These are phyloP conservation scores for Serendipita vermifera DNA, from an alignment of 768 basidiomycete genomes.

Conservation along the genomic window DNA sequence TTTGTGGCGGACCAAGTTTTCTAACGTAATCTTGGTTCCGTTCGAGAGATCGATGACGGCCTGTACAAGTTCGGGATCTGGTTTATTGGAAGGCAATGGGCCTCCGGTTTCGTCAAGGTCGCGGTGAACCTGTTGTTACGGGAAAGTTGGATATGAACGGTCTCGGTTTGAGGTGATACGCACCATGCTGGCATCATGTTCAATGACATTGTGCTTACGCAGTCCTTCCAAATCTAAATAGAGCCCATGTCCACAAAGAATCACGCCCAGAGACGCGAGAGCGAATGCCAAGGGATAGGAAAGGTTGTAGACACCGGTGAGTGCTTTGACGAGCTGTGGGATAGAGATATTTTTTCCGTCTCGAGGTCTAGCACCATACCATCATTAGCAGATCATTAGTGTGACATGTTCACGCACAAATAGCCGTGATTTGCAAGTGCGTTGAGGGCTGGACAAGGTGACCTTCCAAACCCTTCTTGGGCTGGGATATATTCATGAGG, in stretches of 20 bases:
- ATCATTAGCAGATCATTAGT: neutral
- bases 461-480: too few species aligned
- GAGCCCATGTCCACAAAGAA: neutral
- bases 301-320: neutral
- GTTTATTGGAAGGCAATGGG: neutral
- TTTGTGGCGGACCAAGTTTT: neutral
- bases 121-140: neutral
- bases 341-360: neutral
- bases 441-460: conserved; percentile 3
- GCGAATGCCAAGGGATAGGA: neutral
- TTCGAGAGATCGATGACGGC: neutral
- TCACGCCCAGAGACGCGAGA: neutral
- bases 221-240: neutral
- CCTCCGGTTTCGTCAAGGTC: neutral
- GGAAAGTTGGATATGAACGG: neutral
- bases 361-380: neutral
- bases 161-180: too few species aligned
- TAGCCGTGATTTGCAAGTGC: neutral
- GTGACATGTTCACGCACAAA: neutral
- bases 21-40: neutral
- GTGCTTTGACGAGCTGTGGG: neutral
- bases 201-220: conserved; percentile 4
- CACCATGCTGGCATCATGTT: conserved; percentile 6
- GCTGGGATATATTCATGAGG: too few species aligned
- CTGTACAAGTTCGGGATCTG: neutral